A percentile compares a stretch with the other conserved stretches of the same genome.
Evolutionary conservation across 2,329 filamentous ascomycete species (phyloP).

Genomic region (Aspergillus neoniger): DNA sequence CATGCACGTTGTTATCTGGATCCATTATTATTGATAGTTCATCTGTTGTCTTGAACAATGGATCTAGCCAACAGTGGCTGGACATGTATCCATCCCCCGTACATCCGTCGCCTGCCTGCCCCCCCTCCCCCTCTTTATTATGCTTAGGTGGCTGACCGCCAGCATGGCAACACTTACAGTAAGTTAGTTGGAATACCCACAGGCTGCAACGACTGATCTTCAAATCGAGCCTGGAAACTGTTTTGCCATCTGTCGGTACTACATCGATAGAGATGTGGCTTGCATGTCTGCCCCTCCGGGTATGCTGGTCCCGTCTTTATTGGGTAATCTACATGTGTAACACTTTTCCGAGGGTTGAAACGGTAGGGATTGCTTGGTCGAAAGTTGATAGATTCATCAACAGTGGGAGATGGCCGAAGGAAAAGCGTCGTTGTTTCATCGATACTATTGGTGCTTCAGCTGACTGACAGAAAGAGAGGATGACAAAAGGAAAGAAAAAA

Average conservation of each 20-base stretch:
- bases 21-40: constrained; percentile 17
- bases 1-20: constrained; percentile 24
- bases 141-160: constrained; percentile 20
- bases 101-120: background rate
- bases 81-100: constrained; percentile 15
- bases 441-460: background rate
- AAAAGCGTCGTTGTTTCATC: background rate
- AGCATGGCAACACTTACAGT: constrained; percentile 14
- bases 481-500: background rate
- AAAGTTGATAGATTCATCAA: background rate
- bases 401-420: background rate
- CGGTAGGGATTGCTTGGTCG: background rate
- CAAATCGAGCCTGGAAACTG: constrained; percentile 1
- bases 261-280: constrained; percentile 6
- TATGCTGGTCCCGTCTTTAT: background rate
- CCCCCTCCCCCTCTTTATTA: background rate
- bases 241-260: constrained; percentile 1
- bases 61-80: constrained; percentile 18
- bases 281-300: constrained; percentile 2
- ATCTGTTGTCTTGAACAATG: constrained; percentile 12
- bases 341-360: background rate
- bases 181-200: background rate
- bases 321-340: constrained; percentile 4
- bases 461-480: background rate
- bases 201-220: constrained; percentile 3